phyloP scores from a whole-genome alignment of 1,284 basidiomycete species.

The Ustilago loliicola region DNA sequence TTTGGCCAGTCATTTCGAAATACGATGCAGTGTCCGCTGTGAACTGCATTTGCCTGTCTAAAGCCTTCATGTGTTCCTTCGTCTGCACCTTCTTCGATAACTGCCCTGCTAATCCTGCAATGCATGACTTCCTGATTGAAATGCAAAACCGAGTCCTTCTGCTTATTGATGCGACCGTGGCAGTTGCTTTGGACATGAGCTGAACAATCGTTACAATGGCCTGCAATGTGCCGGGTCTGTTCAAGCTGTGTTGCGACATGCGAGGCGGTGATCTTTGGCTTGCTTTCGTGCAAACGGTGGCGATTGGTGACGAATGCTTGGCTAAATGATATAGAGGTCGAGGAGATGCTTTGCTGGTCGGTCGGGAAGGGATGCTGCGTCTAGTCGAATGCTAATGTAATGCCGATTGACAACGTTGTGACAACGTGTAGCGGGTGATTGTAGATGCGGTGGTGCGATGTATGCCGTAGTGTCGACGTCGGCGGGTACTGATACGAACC shows the following conservation, averaged over 20 bases:
- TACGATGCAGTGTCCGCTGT: not conserved
- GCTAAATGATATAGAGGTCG: not conserved
- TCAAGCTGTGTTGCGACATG: too few species aligned
- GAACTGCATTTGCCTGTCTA: not conserved
- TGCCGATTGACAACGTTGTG: not conserved
- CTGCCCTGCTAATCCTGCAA: not conserved
- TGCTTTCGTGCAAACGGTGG: not conserved
- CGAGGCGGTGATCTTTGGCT: not conserved
- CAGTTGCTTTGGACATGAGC: too few species aligned
- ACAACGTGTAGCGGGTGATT: not conserved
- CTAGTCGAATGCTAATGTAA: not conserved
- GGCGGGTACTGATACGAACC: slow-evolving; percentile 53
- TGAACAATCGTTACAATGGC: too few species aligned
- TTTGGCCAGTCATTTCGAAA: too few species aligned
- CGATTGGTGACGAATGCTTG: not conserved
- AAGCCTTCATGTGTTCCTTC: not conserved
- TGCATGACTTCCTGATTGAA: not conserved
- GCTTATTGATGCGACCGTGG: too few species aligned
- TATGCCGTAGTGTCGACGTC: not conserved
- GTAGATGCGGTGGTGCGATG: slow-evolving; percentile 16
- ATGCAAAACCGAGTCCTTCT: too few species aligned
- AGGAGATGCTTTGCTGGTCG: too few species aligned
- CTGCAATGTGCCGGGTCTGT: not conserved
- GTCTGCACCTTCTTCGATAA: not conserved
- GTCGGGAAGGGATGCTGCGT: not conserved